A percentile compares a stretch with the other conserved stretches of the same genome.
These are phyloP conservation scores for Selaginella tamariscina DNA, from an alignment of 75 land plant species.

Conservation along the genomic window DNA sequence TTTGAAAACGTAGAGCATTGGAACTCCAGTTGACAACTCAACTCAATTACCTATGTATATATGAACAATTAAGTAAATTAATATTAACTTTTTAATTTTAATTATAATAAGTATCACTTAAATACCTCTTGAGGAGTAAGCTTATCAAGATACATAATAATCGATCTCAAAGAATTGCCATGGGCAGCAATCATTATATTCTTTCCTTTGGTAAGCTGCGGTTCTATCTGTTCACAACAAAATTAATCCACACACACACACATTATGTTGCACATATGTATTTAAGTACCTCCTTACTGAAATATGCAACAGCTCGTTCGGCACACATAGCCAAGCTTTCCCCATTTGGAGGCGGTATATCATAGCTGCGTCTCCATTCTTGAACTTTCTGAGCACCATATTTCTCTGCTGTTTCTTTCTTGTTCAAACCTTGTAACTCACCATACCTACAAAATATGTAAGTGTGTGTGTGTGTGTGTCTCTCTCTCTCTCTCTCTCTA, in stretches of 20 bases:
- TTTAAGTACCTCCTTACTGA: conserved; percentile 44
- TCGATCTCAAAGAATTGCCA: conserved; percentile 83
- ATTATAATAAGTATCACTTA: too few species aligned
- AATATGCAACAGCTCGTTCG: conserved; percentile 81
- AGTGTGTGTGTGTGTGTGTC: too few species aligned
- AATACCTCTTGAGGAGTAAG: conserved; percentile 83
- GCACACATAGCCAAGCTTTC: conserved; percentile 94
- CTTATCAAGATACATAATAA: conserved; percentile 90
- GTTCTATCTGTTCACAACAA: conserved; percentile 48
- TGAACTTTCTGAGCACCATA: conserved; percentile 75
- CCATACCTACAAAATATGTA: conserved; percentile 97
- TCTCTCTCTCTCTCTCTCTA: too few species aligned
- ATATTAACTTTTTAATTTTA: too few species aligned
- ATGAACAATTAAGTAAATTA: neutral
- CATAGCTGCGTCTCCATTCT: conserved; percentile 91
- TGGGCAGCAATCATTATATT: conserved; percentile 85
- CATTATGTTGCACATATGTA: too few species aligned
- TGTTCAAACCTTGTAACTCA: conserved; percentile 88
- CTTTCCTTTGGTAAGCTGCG: conserved; percentile 59
- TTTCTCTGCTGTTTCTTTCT: conserved; percentile 88
- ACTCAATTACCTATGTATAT: conserved; percentile 80
- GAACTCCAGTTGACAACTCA: conserved; percentile 83
- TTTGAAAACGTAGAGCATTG: conserved; percentile 87
- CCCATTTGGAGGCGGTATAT: conserved; percentile 86
- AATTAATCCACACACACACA: neutral